Base-by-base conservation (phyloP, 139 green algal genomes). In the Spirogloea muscicola region DNA sequence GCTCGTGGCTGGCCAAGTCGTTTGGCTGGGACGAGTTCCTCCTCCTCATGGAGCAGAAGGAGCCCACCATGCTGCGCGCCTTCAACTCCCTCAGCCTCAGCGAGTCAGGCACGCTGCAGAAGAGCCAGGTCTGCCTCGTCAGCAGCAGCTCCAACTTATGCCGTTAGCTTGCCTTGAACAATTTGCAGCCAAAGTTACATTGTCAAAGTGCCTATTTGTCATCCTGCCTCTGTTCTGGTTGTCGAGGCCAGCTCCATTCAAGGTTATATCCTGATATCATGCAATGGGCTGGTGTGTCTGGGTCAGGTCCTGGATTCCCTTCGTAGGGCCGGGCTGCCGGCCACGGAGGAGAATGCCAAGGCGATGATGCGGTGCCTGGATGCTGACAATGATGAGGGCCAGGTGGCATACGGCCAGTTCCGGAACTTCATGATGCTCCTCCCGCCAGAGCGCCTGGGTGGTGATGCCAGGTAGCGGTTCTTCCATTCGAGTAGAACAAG, bases 341-440 rank as follows among this genome's bases (percentile, higher is more conserved):
- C 86, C 4, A 87, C 87, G 16, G 87, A 90, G 31, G 79, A 76
- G 27, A 89, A 90, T 49, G 83, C 82, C 9, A 63, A 48, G n/a
- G 73, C 82, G 1, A 87, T 87, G 82, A 44, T 87, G 59, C 38
- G 59, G 25, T 72, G 73, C 31, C 41, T 86, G 18, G 39, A 65
- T 36, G 58, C 40, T 2, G 59, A 79, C 59, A 58, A n/a, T n/a
- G 69, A 70, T 4, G 25, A 44, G 0, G 74, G 74, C 29, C 49
- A 49, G 40, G 58, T 91, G 16, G 75, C 83, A 1, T 93, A 93
- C 57, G 84, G 84, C 37, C 74, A 88, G 60, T 93, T 90, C 74
- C 77, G 88, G 1, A 88, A 89, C 77, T 91, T 93, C 41, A 38
- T 88, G 18, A 82, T 90, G 36, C 74, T 93, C 58, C 72, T 93